Evolutionary conservation across 495 filamentous ascomycete species (phyloP), one percentile per base, ranked within the genome.

Genomic region (Penicillium riverlandense): DNA sequence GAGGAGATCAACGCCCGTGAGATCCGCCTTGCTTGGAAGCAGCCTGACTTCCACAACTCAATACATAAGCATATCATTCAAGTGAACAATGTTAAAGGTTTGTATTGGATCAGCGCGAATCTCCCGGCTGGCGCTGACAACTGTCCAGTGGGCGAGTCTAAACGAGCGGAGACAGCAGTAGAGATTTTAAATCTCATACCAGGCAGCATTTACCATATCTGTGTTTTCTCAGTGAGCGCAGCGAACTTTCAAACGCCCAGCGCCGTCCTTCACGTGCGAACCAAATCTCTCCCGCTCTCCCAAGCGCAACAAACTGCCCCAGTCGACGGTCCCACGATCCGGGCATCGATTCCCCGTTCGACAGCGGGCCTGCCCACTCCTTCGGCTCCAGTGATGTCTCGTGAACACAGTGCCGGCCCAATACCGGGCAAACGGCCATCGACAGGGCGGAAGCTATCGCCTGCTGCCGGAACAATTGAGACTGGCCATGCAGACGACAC

Each of bases 191-290:
- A 88, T 33, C 72, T 98, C 11, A 81, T 86, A 46, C 88, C 92
- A 0, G 78, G 86, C 38, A 84, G 85, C 57, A 94, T 86, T 47
- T 97, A 97, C 65, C 90, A 90, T 47, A 82, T 97, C 10, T 83
- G 94, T 41, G 87, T 96, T 34, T 83, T 96, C 49, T 88, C 90
- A 8, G 80, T 92, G 27, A 94, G 89, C 39, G 78, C 84, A 7
- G 84, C 88, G 44, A 91, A 92, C 61, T 95, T 97, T 49, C 88
- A 94, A 55, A 88, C 89, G 1, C 83, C 86, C 7, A 95, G 92
- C 59, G 78, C 78, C 11, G 78, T 92, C 15, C 83, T 97, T 49
- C 83, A 91, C 38, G 71, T 97, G 40, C 74, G 84, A 49, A 95
- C 86, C 16, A 67, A 79, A 72, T 50, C 71, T 71, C 50, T 78